Conservation (phyloP, 192 early-diverging fungal species). For the Haplosporangium gracile region DNA sequence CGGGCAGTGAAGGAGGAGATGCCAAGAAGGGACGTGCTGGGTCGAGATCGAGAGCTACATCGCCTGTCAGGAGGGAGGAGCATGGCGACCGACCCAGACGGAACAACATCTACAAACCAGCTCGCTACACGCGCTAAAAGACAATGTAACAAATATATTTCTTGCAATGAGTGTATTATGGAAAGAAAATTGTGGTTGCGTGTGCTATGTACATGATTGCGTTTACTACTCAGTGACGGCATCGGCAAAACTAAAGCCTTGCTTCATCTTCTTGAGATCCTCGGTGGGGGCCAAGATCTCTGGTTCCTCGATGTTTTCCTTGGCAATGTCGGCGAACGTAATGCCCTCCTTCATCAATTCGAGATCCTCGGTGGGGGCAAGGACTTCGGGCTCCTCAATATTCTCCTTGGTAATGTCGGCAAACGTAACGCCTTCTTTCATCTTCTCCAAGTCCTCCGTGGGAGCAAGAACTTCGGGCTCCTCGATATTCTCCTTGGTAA, state of each 20-base stretch:
- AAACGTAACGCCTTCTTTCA: conserved; percentile 24
- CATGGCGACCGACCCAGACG: conserved; percentile 35
- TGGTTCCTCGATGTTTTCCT: not conserved
- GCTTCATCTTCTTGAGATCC: conserved; percentile 27
- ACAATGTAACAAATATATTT: not conserved
- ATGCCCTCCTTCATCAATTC: conserved; percentile 41
- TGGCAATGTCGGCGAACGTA: conserved; percentile 17
- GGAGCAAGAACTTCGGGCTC: conserved; percentile 15
- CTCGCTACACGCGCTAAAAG: conserved; percentile 40
- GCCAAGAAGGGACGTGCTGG: conserved; percentile 13
- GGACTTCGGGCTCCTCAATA: conserved; percentile 18
- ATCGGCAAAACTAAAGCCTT: conserved; percentile 18
- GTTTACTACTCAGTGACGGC: conserved; percentile 12
- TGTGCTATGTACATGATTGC: not conserved
- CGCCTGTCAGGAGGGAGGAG: conserved; percentile 28
- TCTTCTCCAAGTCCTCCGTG: conserved; percentile 21
- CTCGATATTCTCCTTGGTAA: not conserved
- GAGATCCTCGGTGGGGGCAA: conserved; percentile 31
- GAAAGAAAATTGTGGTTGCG: not conserved
- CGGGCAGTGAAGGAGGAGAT: conserved; percentile 10
- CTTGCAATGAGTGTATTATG: not conserved
- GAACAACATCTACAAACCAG: conserved; percentile 47
- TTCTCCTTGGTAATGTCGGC: conserved; percentile 6
- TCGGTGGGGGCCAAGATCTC: conserved; percentile 20
- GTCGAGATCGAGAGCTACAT: conserved; percentile 28